phyloP scores from a whole-genome alignment of 2,329 filamentous ascomycete species.

The Huntiella omanensis region DNA sequence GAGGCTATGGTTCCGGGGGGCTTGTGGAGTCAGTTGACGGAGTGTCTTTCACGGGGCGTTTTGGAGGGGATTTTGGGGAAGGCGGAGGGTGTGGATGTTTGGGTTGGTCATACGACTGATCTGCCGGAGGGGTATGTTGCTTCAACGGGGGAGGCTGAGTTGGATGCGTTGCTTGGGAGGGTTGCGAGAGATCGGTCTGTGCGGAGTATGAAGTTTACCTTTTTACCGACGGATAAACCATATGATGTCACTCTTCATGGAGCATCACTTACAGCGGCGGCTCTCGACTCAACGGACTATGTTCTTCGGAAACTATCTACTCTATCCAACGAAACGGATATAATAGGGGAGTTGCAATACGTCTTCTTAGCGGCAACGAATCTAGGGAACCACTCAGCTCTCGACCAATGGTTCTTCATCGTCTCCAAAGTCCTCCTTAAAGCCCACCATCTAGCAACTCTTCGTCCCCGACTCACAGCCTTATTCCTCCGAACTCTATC shows the following conservation, averaged over 20 bases:
- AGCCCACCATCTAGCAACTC: conserved; percentile 25
- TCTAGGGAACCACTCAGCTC: conserved; percentile 37
- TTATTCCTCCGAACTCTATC: conserved; percentile 31
- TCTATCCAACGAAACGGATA: conserved; percentile 19
- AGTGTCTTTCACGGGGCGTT: conserved; percentile 25
- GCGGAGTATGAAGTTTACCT: conserved; percentile 29
- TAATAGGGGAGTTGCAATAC: conserved; percentile 43
- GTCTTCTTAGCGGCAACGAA: conserved; percentile 37
- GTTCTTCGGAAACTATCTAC: conserved; percentile 17
- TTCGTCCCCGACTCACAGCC: conserved; percentile 25
- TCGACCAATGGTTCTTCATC: conserved; percentile 44
- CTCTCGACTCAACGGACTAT: conserved; percentile 29
- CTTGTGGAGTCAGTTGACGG: conserved; percentile 35
- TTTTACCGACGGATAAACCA: conserved; percentile 24
- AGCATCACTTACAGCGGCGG: conserved; percentile 23
- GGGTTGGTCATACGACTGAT: conserved; percentile 36
- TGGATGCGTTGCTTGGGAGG: conserved; percentile 21
- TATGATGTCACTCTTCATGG: conserved; percentile 23
- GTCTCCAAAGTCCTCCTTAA: conserved; percentile 31
- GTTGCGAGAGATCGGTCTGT: conserved; percentile 17
- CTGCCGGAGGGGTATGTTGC: conserved; percentile 25
- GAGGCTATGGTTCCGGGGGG: conserved; percentile 15
- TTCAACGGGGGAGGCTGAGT: conserved; percentile 21
- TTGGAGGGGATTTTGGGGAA: conserved; percentile 28
- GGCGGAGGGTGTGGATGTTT: conserved; percentile 18